Percentiles rank a stretch among this genome's conserved stretches.
phyloP scores from a whole-genome alignment of 768 basidiomycete species.

The Collybia nuda region DNA sequence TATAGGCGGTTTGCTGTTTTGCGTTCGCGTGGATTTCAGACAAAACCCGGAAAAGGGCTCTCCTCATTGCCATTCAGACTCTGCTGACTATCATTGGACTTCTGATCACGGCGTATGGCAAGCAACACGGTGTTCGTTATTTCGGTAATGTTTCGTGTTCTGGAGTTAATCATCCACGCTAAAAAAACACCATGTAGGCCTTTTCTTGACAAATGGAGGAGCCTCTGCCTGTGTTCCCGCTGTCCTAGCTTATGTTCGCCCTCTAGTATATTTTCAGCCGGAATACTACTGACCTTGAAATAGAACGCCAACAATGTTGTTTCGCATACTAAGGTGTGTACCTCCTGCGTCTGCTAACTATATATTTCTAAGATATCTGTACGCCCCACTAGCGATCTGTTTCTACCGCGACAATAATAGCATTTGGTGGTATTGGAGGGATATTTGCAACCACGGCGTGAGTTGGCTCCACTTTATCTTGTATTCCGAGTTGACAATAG shows the following conservation, averaged over 20 bases:
- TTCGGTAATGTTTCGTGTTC: constrained; percentile 17
- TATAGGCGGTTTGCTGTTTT: constrained; percentile 32
- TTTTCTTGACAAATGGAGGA: constrained; percentile 34
- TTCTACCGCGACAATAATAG: constrained; percentile 33
- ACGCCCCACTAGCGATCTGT: constrained; percentile 27
- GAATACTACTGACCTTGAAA: constrained; percentile 1
- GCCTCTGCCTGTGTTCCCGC: constrained; percentile 34
- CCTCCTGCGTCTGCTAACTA: no score
- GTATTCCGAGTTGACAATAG: neutral
- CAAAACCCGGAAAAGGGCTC: constrained; percentile 29
- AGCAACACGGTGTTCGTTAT: constrained; percentile 28
- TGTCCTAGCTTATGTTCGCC: constrained; percentile 36
- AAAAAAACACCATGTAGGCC: constrained; percentile 8
- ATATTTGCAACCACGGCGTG: constrained; percentile 37
- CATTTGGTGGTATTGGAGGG: constrained; percentile 37
- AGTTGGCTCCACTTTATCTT: neutral
- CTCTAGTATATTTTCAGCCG: neutral
- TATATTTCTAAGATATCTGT: no score
- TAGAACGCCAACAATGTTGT: constrained; percentile 36
- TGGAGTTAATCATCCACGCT: neutral
- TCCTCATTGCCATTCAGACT: constrained; percentile 31
- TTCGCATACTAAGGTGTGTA: constrained; percentile 28
- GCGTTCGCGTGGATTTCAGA: constrained; percentile 38
- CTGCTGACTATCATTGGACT: constrained; percentile 32
- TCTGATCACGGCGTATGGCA: constrained; percentile 26